Evolutionary conservation across 352 stramenopile species (phyloP), one percentile per base, ranked within the genome.

Genomic region (Pythium rhizo-oryzae): DNA sequence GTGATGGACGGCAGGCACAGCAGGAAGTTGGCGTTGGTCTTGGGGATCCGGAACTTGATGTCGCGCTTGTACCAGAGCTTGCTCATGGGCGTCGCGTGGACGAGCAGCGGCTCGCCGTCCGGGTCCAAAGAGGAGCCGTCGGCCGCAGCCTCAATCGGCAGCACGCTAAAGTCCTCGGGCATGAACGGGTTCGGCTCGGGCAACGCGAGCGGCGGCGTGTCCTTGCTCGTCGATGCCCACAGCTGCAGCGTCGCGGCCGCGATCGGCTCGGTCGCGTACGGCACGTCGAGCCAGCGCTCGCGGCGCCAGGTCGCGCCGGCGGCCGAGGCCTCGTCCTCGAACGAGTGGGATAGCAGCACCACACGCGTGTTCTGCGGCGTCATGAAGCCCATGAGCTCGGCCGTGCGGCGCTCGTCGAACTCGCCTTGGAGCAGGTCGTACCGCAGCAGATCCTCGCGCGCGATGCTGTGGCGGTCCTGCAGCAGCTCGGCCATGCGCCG

Each of bases 11-110:
- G 83, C 1, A 93, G 65, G 23, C 70, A 82, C 13, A 94, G 25
- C 11, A 92, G 70, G 39, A 93, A 88, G 51, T 78, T 87, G 25
- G 87, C 82, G 52, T 88, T 88, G 30, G 78, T 81, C 62, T 87
- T 87, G 37, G 88, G 88, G n/a, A 84, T 74, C 30, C 75, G 65
- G 62, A 96, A 96, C 24, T 59, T 78, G 23, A 62, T 46, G 44
- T 93, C 86, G 8, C 76, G 85, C 25, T 92, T 89, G 78, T 85
- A 94, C 83, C 87, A 95, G 28, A 94, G 75, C 63, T 90, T 84
- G 57, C 74, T 86, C 60, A 74, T 72, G 41, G 46, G 8, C 12
- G 71, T 69, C 39, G 51, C 44, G 39, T 69, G 56, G 2, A 73
- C 71, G 4, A 90, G 64, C 25, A 78, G 44, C 0, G 81, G 80